Evolutionary conservation across 208 protist genomes (phyloP).

Genomic region (Borovskyia barvae): DNA sequence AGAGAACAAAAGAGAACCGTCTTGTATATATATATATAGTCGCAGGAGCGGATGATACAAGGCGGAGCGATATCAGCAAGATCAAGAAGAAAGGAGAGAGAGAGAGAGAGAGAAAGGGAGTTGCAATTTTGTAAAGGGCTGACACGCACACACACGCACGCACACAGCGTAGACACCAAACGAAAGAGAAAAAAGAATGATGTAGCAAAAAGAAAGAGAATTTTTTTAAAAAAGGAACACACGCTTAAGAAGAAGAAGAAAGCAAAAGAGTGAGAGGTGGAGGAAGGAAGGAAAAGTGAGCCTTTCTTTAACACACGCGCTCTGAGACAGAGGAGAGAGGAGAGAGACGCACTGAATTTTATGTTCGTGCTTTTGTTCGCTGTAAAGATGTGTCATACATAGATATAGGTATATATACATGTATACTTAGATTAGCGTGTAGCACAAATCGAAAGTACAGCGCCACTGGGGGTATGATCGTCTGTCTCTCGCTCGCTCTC

Average conservation of each 20-base stretch:
- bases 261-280: neutral
- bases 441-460: no score
- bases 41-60: neutral
- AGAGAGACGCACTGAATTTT: neutral
- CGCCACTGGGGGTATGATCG: no score
- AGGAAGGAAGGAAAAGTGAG: neutral
- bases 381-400: neutral
- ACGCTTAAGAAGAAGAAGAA: neutral
- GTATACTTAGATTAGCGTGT: no score
- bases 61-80: neutral
- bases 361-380: neutral
- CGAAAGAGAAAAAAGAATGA: no score
- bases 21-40: neutral
- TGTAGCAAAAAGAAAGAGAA: slow-evolving; percentile 5
- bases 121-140: no score
- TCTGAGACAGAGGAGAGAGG: neutral
- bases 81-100: neutral
- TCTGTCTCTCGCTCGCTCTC: no score
- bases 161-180: no score
- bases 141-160: no score
- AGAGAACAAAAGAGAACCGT: neutral
- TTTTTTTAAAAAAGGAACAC: neutral
- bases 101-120: neutral
- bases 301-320: no score
- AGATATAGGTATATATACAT: no score